A percentile compares a stretch with the other conserved stretches of the same genome.
phyloP scores from a whole-genome alignment of 805 yeast genomes.

The Metschnikowia reukaufii region DNA sequence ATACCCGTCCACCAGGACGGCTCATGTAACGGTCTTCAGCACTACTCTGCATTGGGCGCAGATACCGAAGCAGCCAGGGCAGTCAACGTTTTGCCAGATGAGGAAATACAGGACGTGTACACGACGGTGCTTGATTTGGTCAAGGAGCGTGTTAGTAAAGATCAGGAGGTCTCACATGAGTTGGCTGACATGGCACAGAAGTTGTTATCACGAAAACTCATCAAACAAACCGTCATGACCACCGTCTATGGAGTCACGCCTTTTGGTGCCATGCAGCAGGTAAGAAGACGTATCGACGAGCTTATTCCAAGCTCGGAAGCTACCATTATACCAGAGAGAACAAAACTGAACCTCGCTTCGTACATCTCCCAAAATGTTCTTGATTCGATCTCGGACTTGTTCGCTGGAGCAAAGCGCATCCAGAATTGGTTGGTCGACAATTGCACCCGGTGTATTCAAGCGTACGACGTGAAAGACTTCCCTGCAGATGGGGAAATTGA shows the following conservation, averaged over 20 bases:
- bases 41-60: slow-evolving; percentile 43
- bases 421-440: slow-evolving; percentile 38
- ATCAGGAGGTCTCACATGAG: slow-evolving; percentile 2
- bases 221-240: slow-evolving; percentile 47
- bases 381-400: slow-evolving; percentile 25
- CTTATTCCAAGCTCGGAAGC: slow-evolving; percentile 3
- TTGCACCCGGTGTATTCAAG: slow-evolving; percentile 29
- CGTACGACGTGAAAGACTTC: slow-evolving; percentile 24
- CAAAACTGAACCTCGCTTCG: slow-evolving; percentile 7
- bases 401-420: slow-evolving; percentile 32
- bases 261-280: slow-evolving; percentile 38
- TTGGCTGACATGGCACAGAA: slow-evolving; percentile 18
- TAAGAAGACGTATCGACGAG: slow-evolving; percentile 26
- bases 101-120: slow-evolving; percentile 35
- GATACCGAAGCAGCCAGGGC: slow-evolving; percentile 40
- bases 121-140: slow-evolving; percentile 31
- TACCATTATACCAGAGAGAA: neutral
- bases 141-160: slow-evolving; percentile 12
- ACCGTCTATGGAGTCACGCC: slow-evolving; percentile 45
- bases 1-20: slow-evolving; percentile 46
- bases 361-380: slow-evolving; percentile 17
- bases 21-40: slow-evolving; percentile 47
- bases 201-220: slow-evolving; percentile 30
- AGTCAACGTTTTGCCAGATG: slow-evolving; percentile 34
- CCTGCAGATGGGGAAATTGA: slow-evolving; percentile 10